phyloP scores from a whole-genome alignment of 1,284 basidiomycete genomes.

The Puccinia coronata region DNA sequence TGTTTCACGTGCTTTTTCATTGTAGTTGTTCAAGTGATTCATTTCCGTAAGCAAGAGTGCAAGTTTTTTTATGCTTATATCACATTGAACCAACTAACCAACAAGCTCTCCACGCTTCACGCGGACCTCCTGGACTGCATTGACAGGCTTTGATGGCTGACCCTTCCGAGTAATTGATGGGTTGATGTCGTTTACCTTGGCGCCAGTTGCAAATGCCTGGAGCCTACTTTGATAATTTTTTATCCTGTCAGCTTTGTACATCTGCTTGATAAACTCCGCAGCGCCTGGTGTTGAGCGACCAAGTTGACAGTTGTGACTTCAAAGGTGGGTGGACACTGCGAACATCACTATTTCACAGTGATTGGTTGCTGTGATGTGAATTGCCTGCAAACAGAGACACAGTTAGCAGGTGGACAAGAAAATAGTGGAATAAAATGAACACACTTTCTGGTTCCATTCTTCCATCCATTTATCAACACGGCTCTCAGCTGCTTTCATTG shows the following conservation, averaged over 20 bases:
- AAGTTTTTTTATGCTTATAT: too few relatives aligned
- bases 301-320: not conserved
- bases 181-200: not conserved
- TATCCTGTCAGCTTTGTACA: not conserved
- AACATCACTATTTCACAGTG: constrained; percentile 15
- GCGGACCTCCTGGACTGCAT: not conserved
- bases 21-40: too few relatives aligned
- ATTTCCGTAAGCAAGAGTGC: too few relatives aligned
- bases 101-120: not conserved
- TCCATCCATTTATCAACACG: constrained; percentile 3
- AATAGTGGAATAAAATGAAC: not conserved
- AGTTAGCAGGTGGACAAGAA: not conserved
- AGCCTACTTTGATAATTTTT: constrained; percentile 16
- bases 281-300: not conserved
- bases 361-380: constrained; percentile 5
- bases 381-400: not conserved
- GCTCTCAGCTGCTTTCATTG: not conserved
- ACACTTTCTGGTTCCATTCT: constrained; percentile 4
- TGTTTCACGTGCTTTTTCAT: too few relatives aligned
- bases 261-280: constrained; percentile 6
- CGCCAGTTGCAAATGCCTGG: not conserved
- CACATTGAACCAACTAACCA: not conserved
- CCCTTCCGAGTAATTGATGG: not conserved
- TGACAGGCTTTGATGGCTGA: not conserved
- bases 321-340: constrained; percentile 6